Conservation (phyloP, 768 basidiomycete species). For the Pleurotus platypus region DNA sequence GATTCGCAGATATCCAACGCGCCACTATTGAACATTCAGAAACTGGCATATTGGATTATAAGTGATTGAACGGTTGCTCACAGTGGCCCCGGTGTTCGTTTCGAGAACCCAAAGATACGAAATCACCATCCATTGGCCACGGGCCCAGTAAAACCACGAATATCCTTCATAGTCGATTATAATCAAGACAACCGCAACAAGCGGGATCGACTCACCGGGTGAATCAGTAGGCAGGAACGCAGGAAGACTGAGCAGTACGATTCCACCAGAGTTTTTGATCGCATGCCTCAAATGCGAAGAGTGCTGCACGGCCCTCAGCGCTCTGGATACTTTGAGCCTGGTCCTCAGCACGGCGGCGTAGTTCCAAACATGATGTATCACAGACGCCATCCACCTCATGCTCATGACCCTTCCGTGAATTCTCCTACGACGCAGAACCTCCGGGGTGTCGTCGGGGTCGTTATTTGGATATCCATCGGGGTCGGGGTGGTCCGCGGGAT, state of each 20-base stretch:
- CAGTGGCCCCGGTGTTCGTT: constrained; percentile 49
- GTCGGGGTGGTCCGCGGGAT: constrained; percentile 1
- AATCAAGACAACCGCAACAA: background rate
- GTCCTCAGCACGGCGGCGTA: constrained; percentile 20
- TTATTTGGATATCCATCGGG: background rate
- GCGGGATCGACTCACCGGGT: constrained; percentile 20
- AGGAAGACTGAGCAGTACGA: constrained; percentile 36
- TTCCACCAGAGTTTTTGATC: constrained; percentile 41
- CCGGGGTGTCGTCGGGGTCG: background rate
- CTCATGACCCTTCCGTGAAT: constrained; percentile 9
- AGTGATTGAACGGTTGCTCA: constrained; percentile 3
- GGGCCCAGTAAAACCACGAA: constrained; percentile 31
- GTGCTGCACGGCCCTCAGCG: constrained; percentile 25
- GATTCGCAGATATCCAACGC: constrained; percentile 40
- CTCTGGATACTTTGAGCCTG: constrained; percentile 29
- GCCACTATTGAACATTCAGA: constrained; percentile 22
- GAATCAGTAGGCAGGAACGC: constrained; percentile 36
- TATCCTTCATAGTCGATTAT: constrained; percentile 21
- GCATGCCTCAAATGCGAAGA: constrained; percentile 44
- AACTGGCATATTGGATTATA: no score
- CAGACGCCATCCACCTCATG: constrained; percentile 7
- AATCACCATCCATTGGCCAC: constrained; percentile 49
- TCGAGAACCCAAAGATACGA: constrained; percentile 50
- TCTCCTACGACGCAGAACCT: background rate
- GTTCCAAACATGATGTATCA: constrained; percentile 20